Percentiles rank a stretch among this genome's conserved stretches.
phyloP scores from a whole-genome alignment of 805 yeast species.

The Candida koratica region DNA sequence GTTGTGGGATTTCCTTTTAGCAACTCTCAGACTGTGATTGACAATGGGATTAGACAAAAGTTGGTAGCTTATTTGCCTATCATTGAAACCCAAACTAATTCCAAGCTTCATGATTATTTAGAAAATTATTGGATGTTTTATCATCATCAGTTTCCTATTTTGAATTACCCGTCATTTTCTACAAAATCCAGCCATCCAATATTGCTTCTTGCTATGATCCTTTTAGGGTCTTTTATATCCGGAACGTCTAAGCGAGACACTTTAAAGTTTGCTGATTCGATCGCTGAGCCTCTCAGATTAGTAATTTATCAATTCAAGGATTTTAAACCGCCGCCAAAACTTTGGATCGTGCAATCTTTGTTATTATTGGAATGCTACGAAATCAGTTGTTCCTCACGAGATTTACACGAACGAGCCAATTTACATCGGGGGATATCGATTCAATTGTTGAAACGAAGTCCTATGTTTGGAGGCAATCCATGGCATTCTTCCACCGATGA shows the following conservation, averaged over 20 bases:
- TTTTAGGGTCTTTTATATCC: conserved; percentile 45
- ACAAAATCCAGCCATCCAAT: conserved; percentile 44
- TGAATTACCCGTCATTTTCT: conserved; percentile 54
- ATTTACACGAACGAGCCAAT: conserved; percentile 71
- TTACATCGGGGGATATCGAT: conserved; percentile 68
- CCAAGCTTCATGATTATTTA: conserved; percentile 6
- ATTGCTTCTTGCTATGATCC: conserved; percentile 49
- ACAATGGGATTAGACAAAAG: conserved; percentile 7
- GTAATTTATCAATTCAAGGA: conserved; percentile 60
- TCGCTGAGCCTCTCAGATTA: conserved; percentile 61
- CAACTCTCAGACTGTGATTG: conserved; percentile 9
- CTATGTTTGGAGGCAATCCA: conserved; percentile 38
- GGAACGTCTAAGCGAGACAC: conserved; percentile 3
- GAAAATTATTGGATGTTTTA: conserved; percentile 50
- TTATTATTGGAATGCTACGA: conserved; percentile 68
- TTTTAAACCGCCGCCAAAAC: conserved; percentile 66
- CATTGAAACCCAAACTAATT: conserved; percentile 9
- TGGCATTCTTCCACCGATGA: conserved; percentile 5
- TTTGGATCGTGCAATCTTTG: conserved; percentile 71
- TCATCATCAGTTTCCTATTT: conserved; percentile 53
- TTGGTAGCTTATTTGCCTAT: conserved; percentile 12
- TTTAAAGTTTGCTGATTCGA: conserved; percentile 26
- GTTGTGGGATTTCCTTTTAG: conserved; percentile 13
- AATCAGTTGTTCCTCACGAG: conserved; percentile 59
- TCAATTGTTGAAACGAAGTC: conserved; percentile 21